Percentiles rank a stretch among this genome's conserved stretches.
These are phyloP conservation scores for Serendipita vermifera DNA, from an alignment of 768 basidiomycete species.

Conservation along the genomic window DNA sequence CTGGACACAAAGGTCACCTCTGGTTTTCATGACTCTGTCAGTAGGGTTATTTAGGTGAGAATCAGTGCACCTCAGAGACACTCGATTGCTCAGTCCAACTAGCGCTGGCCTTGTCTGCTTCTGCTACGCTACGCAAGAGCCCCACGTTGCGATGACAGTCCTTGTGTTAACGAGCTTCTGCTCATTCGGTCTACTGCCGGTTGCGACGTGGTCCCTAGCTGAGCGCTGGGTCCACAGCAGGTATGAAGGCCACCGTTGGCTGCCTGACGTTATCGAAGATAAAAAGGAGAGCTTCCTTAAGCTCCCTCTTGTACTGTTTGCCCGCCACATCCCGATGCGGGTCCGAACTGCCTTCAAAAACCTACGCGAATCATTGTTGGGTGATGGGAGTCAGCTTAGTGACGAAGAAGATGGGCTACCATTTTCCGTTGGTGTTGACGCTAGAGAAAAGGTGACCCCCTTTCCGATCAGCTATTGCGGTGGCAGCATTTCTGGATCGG, in stretches of 20 bases:
- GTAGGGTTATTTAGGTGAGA: constrained; percentile 55
- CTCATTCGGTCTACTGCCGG: constrained; percentile 54
- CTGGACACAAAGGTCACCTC: constrained; percentile 74
- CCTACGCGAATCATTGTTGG: too few relatives aligned
- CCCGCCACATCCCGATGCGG: not conserved
- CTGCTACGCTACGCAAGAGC: constrained; percentile 28
- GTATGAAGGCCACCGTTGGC: constrained; percentile 57
- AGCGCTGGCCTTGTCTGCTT: constrained; percentile 1
- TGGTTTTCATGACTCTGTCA: constrained; percentile 72
- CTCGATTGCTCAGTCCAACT: too few relatives aligned
- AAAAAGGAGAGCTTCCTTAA: not conserved
- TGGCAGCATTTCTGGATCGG: too few relatives aligned
- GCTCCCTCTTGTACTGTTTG: not conserved
- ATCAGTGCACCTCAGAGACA: too few relatives aligned
- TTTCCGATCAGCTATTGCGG: not conserved
- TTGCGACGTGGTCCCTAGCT: constrained; percentile 61
- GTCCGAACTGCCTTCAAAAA: not conserved
- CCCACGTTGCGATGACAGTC: constrained; percentile 53
- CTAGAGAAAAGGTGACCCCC: not conserved
- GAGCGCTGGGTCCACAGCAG: constrained; percentile 52
- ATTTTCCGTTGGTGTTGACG: not conserved
- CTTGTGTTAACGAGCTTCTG: constrained; percentile 66
- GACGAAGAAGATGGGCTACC: not conserved
- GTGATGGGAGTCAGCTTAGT: too few relatives aligned
- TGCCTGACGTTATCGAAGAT: constrained; percentile 41